Evolutionary conservation across 2,329 filamentous ascomycete genomes (phyloP).

Genomic region (Remersonia thermophila): DNA sequence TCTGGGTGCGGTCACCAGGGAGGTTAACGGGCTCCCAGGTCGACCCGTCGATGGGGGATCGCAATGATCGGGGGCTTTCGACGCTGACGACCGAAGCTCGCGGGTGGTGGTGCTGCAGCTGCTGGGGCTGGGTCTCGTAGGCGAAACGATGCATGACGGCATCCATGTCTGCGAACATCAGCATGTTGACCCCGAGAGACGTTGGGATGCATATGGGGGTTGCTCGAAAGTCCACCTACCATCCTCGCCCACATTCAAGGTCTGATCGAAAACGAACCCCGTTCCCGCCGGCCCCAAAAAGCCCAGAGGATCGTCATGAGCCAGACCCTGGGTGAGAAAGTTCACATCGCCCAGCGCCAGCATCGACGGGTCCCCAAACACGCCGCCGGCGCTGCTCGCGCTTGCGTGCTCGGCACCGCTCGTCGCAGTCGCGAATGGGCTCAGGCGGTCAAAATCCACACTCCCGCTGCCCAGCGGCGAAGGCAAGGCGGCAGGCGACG

Average conservation of each 20-base stretch:
- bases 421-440: constrained; percentile 15
- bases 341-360: constrained; percentile 16
- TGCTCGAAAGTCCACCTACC: too few species aligned
- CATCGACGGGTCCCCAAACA: constrained; percentile 18
- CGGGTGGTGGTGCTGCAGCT: too few species aligned
- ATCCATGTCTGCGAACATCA: background rate
- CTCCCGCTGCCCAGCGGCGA: constrained; percentile 27
- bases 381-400: constrained; percentile 17
- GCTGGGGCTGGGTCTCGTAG: too few species aligned
- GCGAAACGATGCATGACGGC: background rate
- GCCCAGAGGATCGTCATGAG: constrained; percentile 14
- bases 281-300: constrained; percentile 22
- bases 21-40: constrained; percentile 32
- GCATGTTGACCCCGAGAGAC: too few species aligned
- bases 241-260: constrained; percentile 21
- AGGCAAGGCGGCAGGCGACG: constrained; percentile 28
- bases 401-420: constrained; percentile 19
- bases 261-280: constrained; percentile 5
- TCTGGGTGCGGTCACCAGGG: too few species aligned
- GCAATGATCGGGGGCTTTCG: constrained; percentile 27
- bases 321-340: constrained; percentile 17
- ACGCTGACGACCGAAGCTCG: constrained; percentile 22
- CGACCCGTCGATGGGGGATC: constrained; percentile 24
- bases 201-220: too few species aligned
- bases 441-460: constrained; percentile 27